Base-by-base conservation (phyloP, 2,329 filamentous ascomycete species). In the Penicillium palitans region DNA sequence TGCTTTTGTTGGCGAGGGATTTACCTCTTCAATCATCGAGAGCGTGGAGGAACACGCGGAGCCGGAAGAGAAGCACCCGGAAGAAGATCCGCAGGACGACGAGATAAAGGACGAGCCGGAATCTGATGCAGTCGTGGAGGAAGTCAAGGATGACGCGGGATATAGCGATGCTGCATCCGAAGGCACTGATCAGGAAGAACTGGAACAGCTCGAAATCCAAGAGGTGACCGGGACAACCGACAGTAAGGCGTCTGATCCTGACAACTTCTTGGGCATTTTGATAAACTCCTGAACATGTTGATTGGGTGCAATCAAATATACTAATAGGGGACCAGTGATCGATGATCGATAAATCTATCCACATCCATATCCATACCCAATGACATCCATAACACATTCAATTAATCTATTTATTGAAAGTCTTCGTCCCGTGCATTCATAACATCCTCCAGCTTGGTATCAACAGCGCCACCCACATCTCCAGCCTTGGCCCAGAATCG, bases 401-500 rank as follows among this genome's bases (percentile, higher is more conserved):
- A 45, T 42, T 29, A 31, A 42, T 25, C 29, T 39, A 56, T 59
- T 62, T 71, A 74, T 39, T 69, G 53, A 33, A 68, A 68, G 51
- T 68, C 63, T 35, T 72, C 68, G 29, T 73, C 70, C 57, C 68
- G 69, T 19, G 73, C 75, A 65, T 77, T 75, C 51, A 81, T 63
- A 41, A 81, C 74, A 61, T 80, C 77, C 49, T 79, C 75, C 44
- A 81, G 68, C 59, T 75, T 79, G 8, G 76, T 80, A 59, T 78
- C 75, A 40, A 73, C 68, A 13, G 75, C 74, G 21, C 74, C 78
- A 37, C 77, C 79, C 53, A 81, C 74, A 64, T 79, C 73, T 33
- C 79, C 79, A 46, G 79, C 78, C 59, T 75, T 73, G 19, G 76
- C 75, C 79, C 79, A 81, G 66, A 81, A 81, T 53, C 79, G 78